Percentiles rank a stretch among this genome's conserved stretches.
phyloP scores from a whole-genome alignment of 2,329 filamentous ascomycete species.

The Leptographium lundbergii region DNA sequence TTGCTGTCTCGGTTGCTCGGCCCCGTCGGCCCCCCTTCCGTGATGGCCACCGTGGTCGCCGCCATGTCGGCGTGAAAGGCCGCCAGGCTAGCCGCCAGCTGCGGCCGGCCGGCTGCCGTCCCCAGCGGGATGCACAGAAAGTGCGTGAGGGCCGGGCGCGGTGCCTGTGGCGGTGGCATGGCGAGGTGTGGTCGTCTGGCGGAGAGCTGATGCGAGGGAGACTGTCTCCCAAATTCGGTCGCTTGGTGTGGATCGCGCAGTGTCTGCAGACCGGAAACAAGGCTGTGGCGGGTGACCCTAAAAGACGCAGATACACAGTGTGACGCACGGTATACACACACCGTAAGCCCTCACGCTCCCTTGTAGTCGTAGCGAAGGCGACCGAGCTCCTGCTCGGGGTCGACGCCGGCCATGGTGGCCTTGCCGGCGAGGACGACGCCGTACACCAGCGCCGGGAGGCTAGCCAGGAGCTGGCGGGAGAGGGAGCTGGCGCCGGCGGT shows the following conservation, averaged over 20 bases:
- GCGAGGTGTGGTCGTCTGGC: not conserved
- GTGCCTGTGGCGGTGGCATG: not conserved
- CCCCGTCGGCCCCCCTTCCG: slow-evolving; percentile 10
- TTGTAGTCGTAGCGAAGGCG: slow-evolving; percentile 54
- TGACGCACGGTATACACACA: not conserved
- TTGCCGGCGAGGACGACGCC: slow-evolving; percentile 48
- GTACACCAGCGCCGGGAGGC: slow-evolving; percentile 46
- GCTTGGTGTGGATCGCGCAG: not conserved
- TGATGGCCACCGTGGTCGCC: slow-evolving; percentile 11
- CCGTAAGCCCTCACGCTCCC: slow-evolving; percentile 36
- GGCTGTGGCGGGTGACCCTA: not conserved
- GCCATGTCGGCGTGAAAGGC: slow-evolving; percentile 49
- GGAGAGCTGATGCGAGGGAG: no score
- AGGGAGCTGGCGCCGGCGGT: slow-evolving; percentile 23
- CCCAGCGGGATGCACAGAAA: slow-evolving; percentile 67
- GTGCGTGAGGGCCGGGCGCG: slow-evolving; percentile 38
- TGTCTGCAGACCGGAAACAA: no score
- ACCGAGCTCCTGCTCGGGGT: slow-evolving; percentile 52
- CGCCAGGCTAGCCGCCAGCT: slow-evolving; percentile 50
- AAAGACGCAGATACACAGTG: not conserved
- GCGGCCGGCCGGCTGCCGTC: slow-evolving; percentile 42
- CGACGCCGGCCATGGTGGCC: slow-evolving; percentile 53
- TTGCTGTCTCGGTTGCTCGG: slow-evolving; percentile 12
- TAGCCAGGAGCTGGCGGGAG: slow-evolving; percentile 23
- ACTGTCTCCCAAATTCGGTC: no score